Evolutionary conservation across 495 filamentous ascomycete genomes (phyloP), one percentile per base, ranked within the genome.

Genomic region (Bathelium albidoporum): DNA sequence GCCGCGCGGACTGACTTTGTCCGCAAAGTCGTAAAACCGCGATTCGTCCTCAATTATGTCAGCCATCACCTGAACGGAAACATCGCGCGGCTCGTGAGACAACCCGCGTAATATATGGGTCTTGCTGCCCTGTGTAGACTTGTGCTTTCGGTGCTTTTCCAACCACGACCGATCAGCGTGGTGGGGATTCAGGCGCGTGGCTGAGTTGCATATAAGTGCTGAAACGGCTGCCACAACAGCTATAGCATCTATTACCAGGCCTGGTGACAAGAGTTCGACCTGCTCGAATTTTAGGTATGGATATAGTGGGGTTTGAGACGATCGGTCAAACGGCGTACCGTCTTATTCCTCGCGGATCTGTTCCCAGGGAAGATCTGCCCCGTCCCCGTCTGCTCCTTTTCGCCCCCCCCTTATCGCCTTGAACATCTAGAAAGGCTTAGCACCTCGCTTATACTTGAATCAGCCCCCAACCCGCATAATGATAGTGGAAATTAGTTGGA

Each of bases 11-110:
- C 49, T 55, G 49, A 55, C 24, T 55, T 55, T 55, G 49, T 55
- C 29, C 2, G 49, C 49, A 55, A 55, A 55, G 2, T 55, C 24
- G 24, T 55, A 55, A 55, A 28, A 55, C 24, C 49, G 24, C 49
- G 49, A 55, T 55, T 55, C 49, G 29, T 55, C 49, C 49, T 55
- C 49, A 55, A 55, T 16, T 28, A 55, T 55, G 24, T 16, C 24
- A 55, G 49, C 24, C 49, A 55, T 55, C 49, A 55, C 22, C 24
- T 29, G 49, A 26, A 55, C 16, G 49, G 49, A 55, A 55, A 55
- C 49, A 55, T 55, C 29, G 49, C 49, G 5, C 49, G 29, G 20
- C 49, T 55, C 49, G 49, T 55, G 29, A 55, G 49, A 55, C 29
- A 28, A 28, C 49, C 22, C 49, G 24, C 49, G 49, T 29, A 55